Conservation (phyloP, 2,329 filamentous ascomycete genomes). For the Hirsutella thompsonii region DNA sequence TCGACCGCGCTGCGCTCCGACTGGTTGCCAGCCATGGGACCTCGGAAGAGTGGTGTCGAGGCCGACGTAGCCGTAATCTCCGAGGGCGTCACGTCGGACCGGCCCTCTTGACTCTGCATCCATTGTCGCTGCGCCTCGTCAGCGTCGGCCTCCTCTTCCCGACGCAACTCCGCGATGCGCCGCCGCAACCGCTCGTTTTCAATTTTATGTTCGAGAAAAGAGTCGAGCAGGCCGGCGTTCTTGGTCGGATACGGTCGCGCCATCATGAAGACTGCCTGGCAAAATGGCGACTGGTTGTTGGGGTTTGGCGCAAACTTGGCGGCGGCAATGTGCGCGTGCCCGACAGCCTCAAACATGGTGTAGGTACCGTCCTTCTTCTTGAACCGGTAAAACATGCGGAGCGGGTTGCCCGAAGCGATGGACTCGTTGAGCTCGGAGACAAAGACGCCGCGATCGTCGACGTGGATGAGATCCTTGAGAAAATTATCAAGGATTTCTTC, state of each 20-base stretch:
- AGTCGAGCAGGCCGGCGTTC: conserved; percentile 75
- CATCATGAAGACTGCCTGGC: conserved; percentile 89
- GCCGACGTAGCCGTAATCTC: conserved; percentile 28
- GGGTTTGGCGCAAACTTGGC: conserved; percentile 51
- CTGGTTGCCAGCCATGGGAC: conserved; percentile 19
- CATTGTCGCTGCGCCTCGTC: conserved; percentile 52
- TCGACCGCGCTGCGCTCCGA: conserved; percentile 53
- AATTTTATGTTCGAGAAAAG: conserved; percentile 92
- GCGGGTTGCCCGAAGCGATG: conserved; percentile 64
- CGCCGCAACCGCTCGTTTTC: conserved; percentile 82
- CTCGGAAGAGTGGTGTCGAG: conserved; percentile 14
- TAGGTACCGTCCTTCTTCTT: conserved; percentile 60
- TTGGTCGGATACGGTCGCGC: conserved; percentile 80
- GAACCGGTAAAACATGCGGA: conserved; percentile 81
- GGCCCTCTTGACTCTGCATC: conserved; percentile 42
- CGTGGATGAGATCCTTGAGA: conserved; percentile 72
- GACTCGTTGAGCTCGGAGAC: conserved; percentile 81
- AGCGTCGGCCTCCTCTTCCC: conserved; percentile 72
- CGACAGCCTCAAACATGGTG: conserved; percentile 79
- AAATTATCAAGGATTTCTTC: conserved; percentile 62
- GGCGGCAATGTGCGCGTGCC: conserved; percentile 75
- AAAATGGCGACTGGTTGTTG: conserved; percentile 55
- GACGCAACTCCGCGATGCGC: conserved; percentile 71
- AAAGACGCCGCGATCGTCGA: conserved; percentile 73
- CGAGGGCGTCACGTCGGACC: conserved; percentile 39